Evolutionary conservation across 257 asterid species (phyloP).

Genomic region (Plectranthus barbatus): DNA sequence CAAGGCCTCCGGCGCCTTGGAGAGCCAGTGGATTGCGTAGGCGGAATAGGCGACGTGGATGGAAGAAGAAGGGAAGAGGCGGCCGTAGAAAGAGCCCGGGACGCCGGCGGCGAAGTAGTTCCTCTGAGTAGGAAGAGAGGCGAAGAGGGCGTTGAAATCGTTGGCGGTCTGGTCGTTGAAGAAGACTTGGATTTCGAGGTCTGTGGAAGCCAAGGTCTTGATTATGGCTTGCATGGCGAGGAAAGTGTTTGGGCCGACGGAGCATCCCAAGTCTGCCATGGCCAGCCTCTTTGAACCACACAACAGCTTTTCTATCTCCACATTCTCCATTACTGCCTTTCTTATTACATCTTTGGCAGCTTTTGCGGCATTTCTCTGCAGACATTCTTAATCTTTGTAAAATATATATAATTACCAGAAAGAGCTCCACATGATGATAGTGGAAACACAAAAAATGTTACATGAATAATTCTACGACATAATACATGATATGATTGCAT

Average conservation of each 20-base stretch:
- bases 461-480: no score
- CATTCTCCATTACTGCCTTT: background rate
- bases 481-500: no score
- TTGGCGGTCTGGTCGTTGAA: no score
- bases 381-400: background rate
- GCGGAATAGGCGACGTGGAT: background rate
- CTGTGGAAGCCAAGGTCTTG: background rate
- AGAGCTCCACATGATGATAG: no score
- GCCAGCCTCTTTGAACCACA: background rate
- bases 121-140: background rate
- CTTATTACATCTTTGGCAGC: background rate
- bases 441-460: no score
- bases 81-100: background rate
- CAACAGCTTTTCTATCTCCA: background rate
- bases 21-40: background rate
- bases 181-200: no score
- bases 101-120: background rate
- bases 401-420: no score
- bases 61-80: background rate
- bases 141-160: constrained; percentile 1
- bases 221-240: background rate
- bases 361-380: background rate
- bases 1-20: background rate
- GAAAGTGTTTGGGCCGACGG: background rate
- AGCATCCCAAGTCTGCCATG: no score